Evolutionary conservation across 2,329 filamentous ascomycete species (phyloP).

Genomic region (Fusarium domesticum): DNA sequence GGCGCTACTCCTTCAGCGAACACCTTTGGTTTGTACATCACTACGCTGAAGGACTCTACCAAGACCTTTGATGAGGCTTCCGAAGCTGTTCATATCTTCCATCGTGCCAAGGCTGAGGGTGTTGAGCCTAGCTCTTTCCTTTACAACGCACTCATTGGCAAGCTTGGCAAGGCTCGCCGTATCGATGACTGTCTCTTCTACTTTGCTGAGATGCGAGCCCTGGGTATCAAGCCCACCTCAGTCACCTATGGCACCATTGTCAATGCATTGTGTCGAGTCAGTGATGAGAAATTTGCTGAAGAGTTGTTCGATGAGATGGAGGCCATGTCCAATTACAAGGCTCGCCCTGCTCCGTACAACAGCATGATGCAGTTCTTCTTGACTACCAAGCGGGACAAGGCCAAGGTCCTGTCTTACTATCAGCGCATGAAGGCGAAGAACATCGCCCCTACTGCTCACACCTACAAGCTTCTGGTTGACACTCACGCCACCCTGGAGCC

Average conservation of each 20-base stretch:
- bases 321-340: conserved; percentile 97
- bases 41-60: conserved; percentile 94
- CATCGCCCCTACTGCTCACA: conserved; percentile 91
- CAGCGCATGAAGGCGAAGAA: conserved; percentile 85
- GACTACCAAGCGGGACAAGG: conserved; percentile 92
- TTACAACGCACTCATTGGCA: conserved; percentile 97
- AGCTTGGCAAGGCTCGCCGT: conserved; percentile 93
- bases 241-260: conserved; percentile 98
- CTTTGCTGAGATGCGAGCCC: conserved; percentile 93
- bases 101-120: conserved; percentile 86
- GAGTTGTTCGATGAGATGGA: conserved; percentile 99
- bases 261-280: conserved; percentile 94
- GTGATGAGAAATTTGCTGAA: conserved; percentile 95
- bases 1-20: conserved; percentile 91
- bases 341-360: conserved; percentile 94
- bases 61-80: conserved; percentile 98
- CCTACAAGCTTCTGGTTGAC: conserved; percentile 95
- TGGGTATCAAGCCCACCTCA: conserved; percentile 91
- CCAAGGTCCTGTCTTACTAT: conserved; percentile 91
- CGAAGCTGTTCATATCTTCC: conserved; percentile 96
- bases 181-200: conserved; percentile 98
- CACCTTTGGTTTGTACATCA: conserved; percentile 98
- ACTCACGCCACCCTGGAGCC: conserved; percentile 93
- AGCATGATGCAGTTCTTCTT: conserved; percentile 99
- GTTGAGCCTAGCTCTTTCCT: conserved; percentile 95